Percentiles rank a stretch among this genome's conserved stretches.
Evolutionary conservation across 2,329 filamentous ascomycete species (phyloP).

Genomic region (Pyricularia sp.): DNA sequence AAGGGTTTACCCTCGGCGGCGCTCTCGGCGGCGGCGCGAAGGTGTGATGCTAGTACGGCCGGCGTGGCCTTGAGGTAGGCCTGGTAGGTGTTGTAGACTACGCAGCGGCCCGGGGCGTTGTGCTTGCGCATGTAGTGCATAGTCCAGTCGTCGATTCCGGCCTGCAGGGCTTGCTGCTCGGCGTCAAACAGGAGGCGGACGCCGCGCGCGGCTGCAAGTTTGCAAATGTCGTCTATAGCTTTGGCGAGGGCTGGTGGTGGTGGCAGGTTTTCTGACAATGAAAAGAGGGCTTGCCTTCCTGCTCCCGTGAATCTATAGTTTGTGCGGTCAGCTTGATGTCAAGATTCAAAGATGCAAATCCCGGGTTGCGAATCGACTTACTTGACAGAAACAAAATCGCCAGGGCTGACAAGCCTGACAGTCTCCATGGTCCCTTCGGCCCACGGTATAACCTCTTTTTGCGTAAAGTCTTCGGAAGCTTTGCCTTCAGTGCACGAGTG

Average conservation of each 20-base stretch:
- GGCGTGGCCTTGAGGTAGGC: constrained; percentile 62
- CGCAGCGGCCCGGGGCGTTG: constrained; percentile 55
- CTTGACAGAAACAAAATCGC: constrained; percentile 60
- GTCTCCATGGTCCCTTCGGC: constrained; percentile 65
- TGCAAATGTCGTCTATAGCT: constrained; percentile 67
- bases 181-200: constrained; percentile 77
- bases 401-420: constrained; percentile 59
- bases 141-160: constrained; percentile 74
- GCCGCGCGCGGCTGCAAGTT: constrained; percentile 57
- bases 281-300: constrained; percentile 60
- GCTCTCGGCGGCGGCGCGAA: constrained; percentile 42
- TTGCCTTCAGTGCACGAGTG: constrained; percentile 32
- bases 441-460: constrained; percentile 62
- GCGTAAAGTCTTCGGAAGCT: constrained; percentile 38
- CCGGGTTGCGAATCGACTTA: constrained; percentile 16
- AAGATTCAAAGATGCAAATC: background rate
- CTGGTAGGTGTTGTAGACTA: constrained; percentile 76
- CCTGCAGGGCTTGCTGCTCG: constrained; percentile 71
- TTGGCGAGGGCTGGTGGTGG: constrained; percentile 55
- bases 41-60: constrained; percentile 46
- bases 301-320: constrained; percentile 64
- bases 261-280: constrained; percentile 51
- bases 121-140: constrained; percentile 67
- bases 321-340: background rate
- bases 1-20: constrained; percentile 45